Evolutionary conservation across 371 early-diverging fungal genomes (phyloP), one percentile per base, ranked within the genome.

Genomic region (Amoeboaphelidium protococcarum): DNA sequence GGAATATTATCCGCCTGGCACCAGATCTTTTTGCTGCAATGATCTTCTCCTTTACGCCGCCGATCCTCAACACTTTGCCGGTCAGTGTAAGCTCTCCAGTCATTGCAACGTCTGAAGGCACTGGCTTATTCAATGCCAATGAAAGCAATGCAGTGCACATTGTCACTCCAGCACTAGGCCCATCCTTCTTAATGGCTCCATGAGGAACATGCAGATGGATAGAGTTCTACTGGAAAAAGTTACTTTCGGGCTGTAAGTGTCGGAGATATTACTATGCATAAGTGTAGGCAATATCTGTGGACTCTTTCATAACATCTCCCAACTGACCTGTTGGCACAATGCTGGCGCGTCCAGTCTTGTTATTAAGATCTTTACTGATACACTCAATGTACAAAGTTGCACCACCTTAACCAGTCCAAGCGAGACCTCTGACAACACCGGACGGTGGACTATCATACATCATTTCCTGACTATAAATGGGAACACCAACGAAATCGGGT

Each of bases 231-330:
- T 80, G 75, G 55, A 92, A 92, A 69, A 91, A 89, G 47, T 66
- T 67, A 64, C 85, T 88, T 41, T 73, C 69, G 3, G 86, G 84
- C 63, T 72, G 74, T 2, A 59, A 60, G 13, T 66, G 64, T 20
- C 73, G 73, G 55, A 90, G 48, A 42, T 82, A 57, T 23, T 82
- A 70, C 54, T 81, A 80, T 19, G 86, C 80, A 63, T 66, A 90
- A 0, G 91, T 90, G 62, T 90, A 88, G 0, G 96, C 90, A 49
- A 95, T 85, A 19, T 73, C 76, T 3, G 83, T 69, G n/a, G 82
- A 81, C 59, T 95, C 96, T 64, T 92, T 89, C 94, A 95, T 95
- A 23, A 95, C 94, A 59, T 90, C 88, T 27, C 94, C 94, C 50
- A 95, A 66, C 56, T 95, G 90, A 21, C 94, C 96, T 1, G 96